phyloP scores from a whole-genome alignment of 2,329 filamentous ascomycete species.

The Zasmidium citrigriseum region DNA sequence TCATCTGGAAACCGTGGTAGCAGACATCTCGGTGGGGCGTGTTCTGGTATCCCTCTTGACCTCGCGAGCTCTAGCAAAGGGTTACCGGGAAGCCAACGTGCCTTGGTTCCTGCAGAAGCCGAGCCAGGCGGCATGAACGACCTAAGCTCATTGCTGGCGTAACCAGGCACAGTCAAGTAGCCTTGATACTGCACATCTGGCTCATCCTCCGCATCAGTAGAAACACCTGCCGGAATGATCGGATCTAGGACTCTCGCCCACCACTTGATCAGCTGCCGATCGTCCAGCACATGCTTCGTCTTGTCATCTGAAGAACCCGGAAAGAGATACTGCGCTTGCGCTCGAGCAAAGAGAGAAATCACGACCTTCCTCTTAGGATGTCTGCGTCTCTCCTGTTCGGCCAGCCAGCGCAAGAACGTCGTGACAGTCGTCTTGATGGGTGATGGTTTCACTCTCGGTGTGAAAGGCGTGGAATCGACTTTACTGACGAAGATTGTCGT shows the following conservation, averaged over 20 bases:
- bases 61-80: slow-evolving; percentile 74
- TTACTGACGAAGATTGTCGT: slow-evolving; percentile 95
- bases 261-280: slow-evolving; percentile 88
- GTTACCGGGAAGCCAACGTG: slow-evolving; percentile 61
- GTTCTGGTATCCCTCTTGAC: slow-evolving; percentile 48
- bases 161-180: slow-evolving; percentile 84
- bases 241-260: slow-evolving; percentile 89
- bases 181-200: slow-evolving; percentile 54
- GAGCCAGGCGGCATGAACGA: slow-evolving; percentile 68
- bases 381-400: slow-evolving; percentile 60
- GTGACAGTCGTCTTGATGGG: slow-evolving; percentile 74
- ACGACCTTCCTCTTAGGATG: slow-evolving; percentile 53
- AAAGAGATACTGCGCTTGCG: slow-evolving; percentile 93
- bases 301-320: slow-evolving; percentile 83
- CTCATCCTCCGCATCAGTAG: slow-evolving; percentile 33
- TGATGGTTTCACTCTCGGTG: slow-evolving; percentile 67
- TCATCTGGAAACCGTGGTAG: slow-evolving; percentile 94
- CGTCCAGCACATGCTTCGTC: slow-evolving; percentile 88
- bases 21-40: slow-evolving; percentile 72
- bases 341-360: slow-evolving; percentile 86
- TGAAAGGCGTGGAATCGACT: slow-evolving; percentile 90
- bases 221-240: slow-evolving; percentile 53
- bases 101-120: slow-evolving; percentile 13
- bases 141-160: slow-evolving; percentile 76
- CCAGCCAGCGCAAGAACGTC: slow-evolving; percentile 74